Percentiles rank a stretch among this genome's conserved stretches.
These are phyloP conservation scores for Vaucheria bursata DNA, from an alignment of 352 stramenopile species.

Conservation along the genomic window DNA sequence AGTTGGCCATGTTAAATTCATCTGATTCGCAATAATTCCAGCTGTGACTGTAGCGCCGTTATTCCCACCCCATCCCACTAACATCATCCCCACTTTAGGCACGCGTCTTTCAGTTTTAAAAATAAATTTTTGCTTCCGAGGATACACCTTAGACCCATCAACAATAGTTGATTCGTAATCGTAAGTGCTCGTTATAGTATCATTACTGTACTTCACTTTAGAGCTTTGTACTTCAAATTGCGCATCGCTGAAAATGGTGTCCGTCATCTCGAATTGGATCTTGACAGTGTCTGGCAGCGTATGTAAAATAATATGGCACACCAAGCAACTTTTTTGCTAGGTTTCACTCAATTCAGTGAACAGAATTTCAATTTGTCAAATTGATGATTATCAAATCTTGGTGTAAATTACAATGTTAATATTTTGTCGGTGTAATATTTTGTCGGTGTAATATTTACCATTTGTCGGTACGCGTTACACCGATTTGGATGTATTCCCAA, in stretches of 20 bases:
- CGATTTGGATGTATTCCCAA: too few relatives aligned
- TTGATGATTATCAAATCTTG: too few relatives aligned
- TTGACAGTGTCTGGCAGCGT: too few relatives aligned
- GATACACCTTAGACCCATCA: conserved; percentile 77
- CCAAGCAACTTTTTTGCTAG: too few relatives aligned
- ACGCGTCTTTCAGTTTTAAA: conserved; percentile 94
- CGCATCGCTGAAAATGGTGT: conserved; percentile 54
- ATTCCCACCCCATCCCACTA: conserved; percentile 96
- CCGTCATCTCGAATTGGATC: too few relatives aligned
- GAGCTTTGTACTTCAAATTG: conserved; percentile 87
- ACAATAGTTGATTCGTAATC: conserved; percentile 78
- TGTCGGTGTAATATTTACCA: too few relatives aligned
- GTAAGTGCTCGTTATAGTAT: conserved; percentile 92
- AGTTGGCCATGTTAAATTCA: conserved; percentile 87
- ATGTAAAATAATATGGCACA: too few relatives aligned
- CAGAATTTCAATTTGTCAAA: too few relatives aligned
- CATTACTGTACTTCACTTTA: conserved; percentile 89
- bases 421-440: too few relatives aligned
- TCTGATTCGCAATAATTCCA: conserved; percentile 93
- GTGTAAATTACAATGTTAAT: too few relatives aligned
- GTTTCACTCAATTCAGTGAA: too few relatives aligned
- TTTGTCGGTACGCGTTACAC: too few relatives aligned
- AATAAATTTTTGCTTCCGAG: conserved; percentile 79
- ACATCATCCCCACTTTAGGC: conserved; percentile 86
- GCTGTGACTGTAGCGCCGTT: conserved; percentile 90